Evolutionary conservation across 164 flowering plant genomes (phyloP).

Genomic region (Tetracentron sinense): DNA sequence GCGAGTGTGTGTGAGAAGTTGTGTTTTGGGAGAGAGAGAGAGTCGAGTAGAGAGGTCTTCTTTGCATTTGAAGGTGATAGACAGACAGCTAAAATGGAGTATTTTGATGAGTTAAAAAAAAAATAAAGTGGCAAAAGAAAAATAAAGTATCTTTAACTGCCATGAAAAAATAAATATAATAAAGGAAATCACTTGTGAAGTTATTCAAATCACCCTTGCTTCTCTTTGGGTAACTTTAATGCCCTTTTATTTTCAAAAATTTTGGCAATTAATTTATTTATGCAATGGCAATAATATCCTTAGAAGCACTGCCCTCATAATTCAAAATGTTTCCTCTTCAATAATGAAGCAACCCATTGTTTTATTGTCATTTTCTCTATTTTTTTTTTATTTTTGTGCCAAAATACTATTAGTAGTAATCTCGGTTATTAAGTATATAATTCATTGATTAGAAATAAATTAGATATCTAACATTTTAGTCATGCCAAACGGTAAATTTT

Average conservation of each 20-base stretch:
- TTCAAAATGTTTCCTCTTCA: too few species aligned
- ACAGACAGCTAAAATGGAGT: constrained; percentile 59
- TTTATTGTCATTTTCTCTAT: too few species aligned
- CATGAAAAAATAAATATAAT: constrained; percentile 10
- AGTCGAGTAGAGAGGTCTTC: constrained; percentile 47
- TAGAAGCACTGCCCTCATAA: too few species aligned
- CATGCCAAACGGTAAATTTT: too few species aligned
- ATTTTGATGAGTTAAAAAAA: constrained; percentile 31
- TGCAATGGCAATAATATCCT: constrained; percentile 8
- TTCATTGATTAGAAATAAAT: too few species aligned
- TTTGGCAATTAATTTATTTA: too few species aligned
- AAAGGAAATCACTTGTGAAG: constrained; percentile 4
- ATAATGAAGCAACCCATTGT: too few species aligned
- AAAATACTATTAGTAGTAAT: too few species aligned
- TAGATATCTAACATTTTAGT: too few species aligned
- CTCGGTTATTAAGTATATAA: too few species aligned
- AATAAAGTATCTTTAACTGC: constrained; percentile 23
- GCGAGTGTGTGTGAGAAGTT: constrained; percentile 9
- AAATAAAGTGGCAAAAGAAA: constrained; percentile 8
- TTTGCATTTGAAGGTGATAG: constrained; percentile 62
- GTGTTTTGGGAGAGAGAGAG: constrained; percentile 14
- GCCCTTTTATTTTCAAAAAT: neutral
- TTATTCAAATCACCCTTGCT: constrained; percentile 1
- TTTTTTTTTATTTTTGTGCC: too few species aligned
- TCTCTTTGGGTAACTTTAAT: constrained; percentile 9